Evolutionary conservation across 2,329 filamentous ascomycete genomes (phyloP).

Genomic region (Aspergillus pseudoglaucus): DNA sequence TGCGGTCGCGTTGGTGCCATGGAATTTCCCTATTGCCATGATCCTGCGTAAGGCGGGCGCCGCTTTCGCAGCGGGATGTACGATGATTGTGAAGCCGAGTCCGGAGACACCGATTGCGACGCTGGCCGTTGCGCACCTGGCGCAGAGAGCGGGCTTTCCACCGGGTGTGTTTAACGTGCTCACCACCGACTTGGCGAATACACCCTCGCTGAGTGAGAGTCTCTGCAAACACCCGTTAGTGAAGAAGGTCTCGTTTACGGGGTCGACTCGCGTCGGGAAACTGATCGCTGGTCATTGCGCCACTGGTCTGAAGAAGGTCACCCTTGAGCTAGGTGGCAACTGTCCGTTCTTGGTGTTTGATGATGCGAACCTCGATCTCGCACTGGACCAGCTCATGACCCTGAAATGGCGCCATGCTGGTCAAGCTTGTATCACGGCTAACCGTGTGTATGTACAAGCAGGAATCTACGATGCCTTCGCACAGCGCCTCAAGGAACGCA

Average conservation of each 20-base stretch:
- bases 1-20: slow-evolving; percentile 61
- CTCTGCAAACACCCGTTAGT: slow-evolving; percentile 51
- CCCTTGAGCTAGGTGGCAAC: slow-evolving; percentile 59
- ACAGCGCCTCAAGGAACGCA: slow-evolving; percentile 48
- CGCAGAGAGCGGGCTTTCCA: slow-evolving; percentile 51
- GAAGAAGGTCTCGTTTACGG: slow-evolving; percentile 57
- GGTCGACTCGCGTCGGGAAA: slow-evolving; percentile 56
- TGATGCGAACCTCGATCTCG: slow-evolving; percentile 53
- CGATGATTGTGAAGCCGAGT: slow-evolving; percentile 67
- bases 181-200: slow-evolving; percentile 44
- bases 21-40: slow-evolving; percentile 67
- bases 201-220: slow-evolving; percentile 39
- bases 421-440: slow-evolving; percentile 42
- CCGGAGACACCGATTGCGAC: slow-evolving; percentile 60
- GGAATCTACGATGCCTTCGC: slow-evolving; percentile 48
- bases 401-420: slow-evolving; percentile 40
- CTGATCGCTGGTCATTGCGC: slow-evolving; percentile 55
- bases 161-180: slow-evolving; percentile 56
- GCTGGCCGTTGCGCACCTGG: slow-evolving; percentile 48
- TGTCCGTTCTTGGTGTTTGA: slow-evolving; percentile 61
- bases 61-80: slow-evolving; percentile 64
- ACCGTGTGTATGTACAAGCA: slow-evolving; percentile 40
- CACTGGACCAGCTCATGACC: slow-evolving; percentile 33
- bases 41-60: slow-evolving; percentile 61
- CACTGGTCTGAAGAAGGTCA: slow-evolving; percentile 58